Conservation (phyloP, 1,284 basidiomycete species). For the Papiliotrema nemorosa region DNA sequence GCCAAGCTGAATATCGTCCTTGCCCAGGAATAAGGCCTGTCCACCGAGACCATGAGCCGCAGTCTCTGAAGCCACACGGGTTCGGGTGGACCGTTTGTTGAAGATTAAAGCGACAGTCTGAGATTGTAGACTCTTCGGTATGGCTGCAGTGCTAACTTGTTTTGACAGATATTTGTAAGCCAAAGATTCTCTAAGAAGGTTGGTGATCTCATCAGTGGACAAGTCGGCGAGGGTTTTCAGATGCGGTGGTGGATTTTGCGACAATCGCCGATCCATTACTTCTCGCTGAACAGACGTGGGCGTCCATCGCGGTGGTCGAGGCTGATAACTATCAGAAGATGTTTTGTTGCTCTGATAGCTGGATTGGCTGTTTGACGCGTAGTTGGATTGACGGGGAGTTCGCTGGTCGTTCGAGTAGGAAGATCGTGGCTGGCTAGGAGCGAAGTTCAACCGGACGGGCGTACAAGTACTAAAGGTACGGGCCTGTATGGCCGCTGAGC, state of each 20-base stretch:
- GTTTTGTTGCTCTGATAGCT: too few species aligned
- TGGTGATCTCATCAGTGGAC: slow-evolving; percentile 32
- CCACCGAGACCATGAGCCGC: slow-evolving; percentile 73
- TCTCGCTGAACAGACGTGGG: too few species aligned
- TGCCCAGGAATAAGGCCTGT: slow-evolving; percentile 86
- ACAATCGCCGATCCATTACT: too few species aligned
- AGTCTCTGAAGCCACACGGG: slow-evolving; percentile 84
- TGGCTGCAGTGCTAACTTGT: slow-evolving; percentile 3
- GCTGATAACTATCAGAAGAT: too few species aligned
- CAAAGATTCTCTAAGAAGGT: slow-evolving; percentile 32
- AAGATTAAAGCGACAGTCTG: slow-evolving; percentile 88
- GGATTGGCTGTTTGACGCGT: too few species aligned
- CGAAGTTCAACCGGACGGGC: too few species aligned
- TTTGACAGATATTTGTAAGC: slow-evolving; percentile 39
- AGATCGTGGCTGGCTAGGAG: too few species aligned
- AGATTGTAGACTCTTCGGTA: slow-evolving; percentile 57
- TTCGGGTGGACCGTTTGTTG: slow-evolving; percentile 88
- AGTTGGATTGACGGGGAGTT: too few species aligned
- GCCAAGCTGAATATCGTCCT: slow-evolving; percentile 89
- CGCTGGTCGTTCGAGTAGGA: too few species aligned
- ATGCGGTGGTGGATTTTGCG: slow-evolving; percentile 22
- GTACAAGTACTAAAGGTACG: too few species aligned
- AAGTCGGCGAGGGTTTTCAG: slow-evolving; percentile 48
- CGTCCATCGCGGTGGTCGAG: too few species aligned
- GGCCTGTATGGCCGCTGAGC: too few species aligned